phyloP scores from a whole-genome alignment of 2,329 filamentous ascomycete species.

The Verticillium dahliae region DNA sequence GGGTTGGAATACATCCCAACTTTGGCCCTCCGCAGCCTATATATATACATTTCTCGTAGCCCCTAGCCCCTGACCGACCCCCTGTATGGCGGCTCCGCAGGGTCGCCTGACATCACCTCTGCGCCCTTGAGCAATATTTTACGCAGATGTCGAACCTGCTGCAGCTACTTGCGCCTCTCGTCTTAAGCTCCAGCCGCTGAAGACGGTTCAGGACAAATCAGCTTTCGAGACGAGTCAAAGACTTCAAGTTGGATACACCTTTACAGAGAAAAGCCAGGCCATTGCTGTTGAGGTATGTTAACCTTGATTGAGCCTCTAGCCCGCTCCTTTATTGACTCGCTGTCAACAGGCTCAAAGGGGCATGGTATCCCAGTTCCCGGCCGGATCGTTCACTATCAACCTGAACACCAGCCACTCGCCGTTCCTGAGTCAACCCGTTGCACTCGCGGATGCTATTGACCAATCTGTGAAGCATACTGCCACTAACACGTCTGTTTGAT shows the following conservation, averaged over 20 bases:
- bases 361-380: background rate
- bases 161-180: constrained; percentile 9
- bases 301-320: background rate
- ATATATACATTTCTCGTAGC: no score
- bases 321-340: background rate
- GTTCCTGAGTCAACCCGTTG: background rate
- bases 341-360: background rate
- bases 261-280: constrained; percentile 16
- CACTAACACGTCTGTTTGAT: background rate
- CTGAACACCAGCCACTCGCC: background rate
- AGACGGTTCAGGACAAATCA: constrained; percentile 14
- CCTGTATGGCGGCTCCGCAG: no score
- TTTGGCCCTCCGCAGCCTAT: no score
- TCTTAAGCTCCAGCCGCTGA: constrained; percentile 4
- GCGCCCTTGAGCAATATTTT: constrained; percentile 13
- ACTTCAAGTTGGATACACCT: constrained; percentile 18
- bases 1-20: no score
- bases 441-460: background rate
- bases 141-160: constrained; percentile 15
- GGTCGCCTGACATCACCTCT: background rate
- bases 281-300: constrained; percentile 7
- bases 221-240: constrained; percentile 19
- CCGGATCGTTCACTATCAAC: background rate
- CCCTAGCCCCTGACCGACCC: no score
- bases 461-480: background rate